These are phyloP conservation scores for Cucumis cinereus DNA, from an alignment of 306 rosid genomes.

Conservation along the genomic window DNA sequence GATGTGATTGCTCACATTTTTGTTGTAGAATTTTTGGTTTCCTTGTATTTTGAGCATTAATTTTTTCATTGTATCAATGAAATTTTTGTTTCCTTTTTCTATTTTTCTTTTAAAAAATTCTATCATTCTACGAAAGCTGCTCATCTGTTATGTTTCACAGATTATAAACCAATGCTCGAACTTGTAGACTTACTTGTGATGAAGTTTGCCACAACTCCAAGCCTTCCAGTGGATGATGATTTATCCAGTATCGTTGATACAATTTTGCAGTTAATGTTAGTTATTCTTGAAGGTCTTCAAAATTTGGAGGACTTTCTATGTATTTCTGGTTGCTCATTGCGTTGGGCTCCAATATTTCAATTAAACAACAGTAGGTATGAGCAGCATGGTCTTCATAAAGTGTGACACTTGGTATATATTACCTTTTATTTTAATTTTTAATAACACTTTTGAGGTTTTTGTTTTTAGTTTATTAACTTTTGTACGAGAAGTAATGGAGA, in stretches of 20 bases:
- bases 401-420: conserved; percentile 3
- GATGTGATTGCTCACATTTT: too few relatives aligned
- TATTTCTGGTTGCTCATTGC: conserved; percentile 50
- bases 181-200: conserved; percentile 30
- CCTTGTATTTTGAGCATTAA: too few relatives aligned
- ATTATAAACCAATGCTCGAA: conserved; percentile 46
- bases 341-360: conserved; percentile 66
- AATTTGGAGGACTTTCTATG: conserved; percentile 20
- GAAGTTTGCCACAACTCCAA: conserved; percentile 29
- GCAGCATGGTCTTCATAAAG: conserved; percentile 25
- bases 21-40: too few relatives aligned
- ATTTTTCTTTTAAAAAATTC: not conserved
- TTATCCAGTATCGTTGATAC: conserved; percentile 30
- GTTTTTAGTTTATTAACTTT: conserved; percentile 58
- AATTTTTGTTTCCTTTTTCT: too few relatives aligned
- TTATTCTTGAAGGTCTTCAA: conserved; percentile 56
- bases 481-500: conserved; percentile 37
- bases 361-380: conserved; percentile 42
- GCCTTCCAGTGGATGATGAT: conserved; percentile 25
- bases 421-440: not conserved
- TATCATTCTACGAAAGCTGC: not conserved
- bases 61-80: too few relatives aligned
- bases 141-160: conserved; percentile 29
- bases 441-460: conserved; percentile 21
- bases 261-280: conserved; percentile 52